Evolutionary conservation across 164 flowering plant genomes (phyloP).

Genomic region (Macadamia tetraphylla): DNA sequence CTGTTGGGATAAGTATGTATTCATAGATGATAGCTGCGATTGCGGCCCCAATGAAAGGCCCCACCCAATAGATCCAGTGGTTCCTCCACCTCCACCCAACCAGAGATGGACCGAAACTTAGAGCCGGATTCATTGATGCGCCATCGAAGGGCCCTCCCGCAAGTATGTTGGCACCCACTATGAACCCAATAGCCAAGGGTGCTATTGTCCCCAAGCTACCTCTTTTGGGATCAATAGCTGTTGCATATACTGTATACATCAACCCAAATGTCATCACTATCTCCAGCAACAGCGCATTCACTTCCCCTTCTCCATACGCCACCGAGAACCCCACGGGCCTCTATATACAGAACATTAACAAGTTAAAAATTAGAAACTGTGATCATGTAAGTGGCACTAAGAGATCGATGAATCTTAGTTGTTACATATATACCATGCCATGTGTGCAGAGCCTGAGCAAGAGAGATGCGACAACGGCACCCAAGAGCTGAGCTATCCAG

Average conservation of each 20-base stretch:
- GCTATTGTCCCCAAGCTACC: constrained; percentile 50
- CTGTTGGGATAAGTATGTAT: constrained; percentile 8
- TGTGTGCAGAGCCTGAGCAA: neutral
- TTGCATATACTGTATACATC: constrained; percentile 54
- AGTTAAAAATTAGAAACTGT: too few species aligned
- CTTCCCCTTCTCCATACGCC: constrained; percentile 27
- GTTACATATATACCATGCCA: neutral
- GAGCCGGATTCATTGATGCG: constrained; percentile 68
- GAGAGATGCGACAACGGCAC: neutral
- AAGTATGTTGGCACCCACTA: constrained; percentile 46
- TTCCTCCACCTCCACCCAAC: constrained; percentile 63
- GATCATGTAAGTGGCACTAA: too few species aligned
- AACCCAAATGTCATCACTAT: constrained; percentile 52
- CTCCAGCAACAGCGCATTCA: constrained; percentile 46
- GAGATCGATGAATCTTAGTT: too few species aligned
- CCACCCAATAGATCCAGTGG: constrained; percentile 73
- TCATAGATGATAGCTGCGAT: constrained; percentile 46
- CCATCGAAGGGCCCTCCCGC: constrained; percentile 67
- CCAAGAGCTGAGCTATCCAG: neutral
- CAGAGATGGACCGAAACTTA: constrained; percentile 64
- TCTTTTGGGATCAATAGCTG: constrained; percentile 55
- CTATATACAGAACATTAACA: too few species aligned
- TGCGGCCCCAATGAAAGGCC: constrained; percentile 55
- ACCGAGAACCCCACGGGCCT: constrained; percentile 27
- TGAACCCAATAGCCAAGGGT: constrained; percentile 51